These are phyloP conservation scores for Trichoderma pleuroti DNA, from an alignment of 2,329 filamentous ascomycete species.

Conservation along the genomic window DNA sequence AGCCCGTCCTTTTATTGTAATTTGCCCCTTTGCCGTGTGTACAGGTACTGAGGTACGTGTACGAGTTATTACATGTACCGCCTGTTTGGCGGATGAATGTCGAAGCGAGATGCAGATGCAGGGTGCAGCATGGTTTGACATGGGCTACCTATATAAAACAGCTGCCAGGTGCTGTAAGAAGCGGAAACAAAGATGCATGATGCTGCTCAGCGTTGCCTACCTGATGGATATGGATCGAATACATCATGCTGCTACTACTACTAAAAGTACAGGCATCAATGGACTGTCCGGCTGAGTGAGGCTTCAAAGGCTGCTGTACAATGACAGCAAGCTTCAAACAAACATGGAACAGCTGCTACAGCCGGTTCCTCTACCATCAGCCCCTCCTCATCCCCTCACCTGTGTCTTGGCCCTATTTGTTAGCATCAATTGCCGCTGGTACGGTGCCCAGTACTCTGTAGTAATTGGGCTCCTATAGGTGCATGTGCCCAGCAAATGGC, in stretches of 20 bases:
- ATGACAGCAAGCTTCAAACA: slow-evolving; percentile 6
- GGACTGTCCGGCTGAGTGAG: neutral
- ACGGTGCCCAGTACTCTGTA: neutral
- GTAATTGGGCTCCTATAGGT: neutral
- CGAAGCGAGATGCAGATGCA: neutral
- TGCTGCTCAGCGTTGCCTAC: neutral
- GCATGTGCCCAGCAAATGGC: neutral
- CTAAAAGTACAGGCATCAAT: neutral
- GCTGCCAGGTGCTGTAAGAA: neutral
- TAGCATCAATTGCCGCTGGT: neutral
- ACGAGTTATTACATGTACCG: neutral
- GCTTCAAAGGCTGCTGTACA: neutral
- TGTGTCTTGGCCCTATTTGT: neutral
- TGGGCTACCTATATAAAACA: too few relatives aligned
- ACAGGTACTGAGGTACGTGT: neutral
- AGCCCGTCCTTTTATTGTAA: neutral
- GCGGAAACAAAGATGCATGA: neutral
- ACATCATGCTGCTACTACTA: neutral
- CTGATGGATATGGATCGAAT: neutral
- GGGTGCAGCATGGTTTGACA: neutral
- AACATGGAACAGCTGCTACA: neutral
- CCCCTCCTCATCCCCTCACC: neutral
- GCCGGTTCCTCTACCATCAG: neutral
- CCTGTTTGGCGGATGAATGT: neutral
- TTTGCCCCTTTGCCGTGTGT: slow-evolving; percentile 12